Conservation (phyloP, 306 rosid genomes). For the Glycine tomentella region DNA sequence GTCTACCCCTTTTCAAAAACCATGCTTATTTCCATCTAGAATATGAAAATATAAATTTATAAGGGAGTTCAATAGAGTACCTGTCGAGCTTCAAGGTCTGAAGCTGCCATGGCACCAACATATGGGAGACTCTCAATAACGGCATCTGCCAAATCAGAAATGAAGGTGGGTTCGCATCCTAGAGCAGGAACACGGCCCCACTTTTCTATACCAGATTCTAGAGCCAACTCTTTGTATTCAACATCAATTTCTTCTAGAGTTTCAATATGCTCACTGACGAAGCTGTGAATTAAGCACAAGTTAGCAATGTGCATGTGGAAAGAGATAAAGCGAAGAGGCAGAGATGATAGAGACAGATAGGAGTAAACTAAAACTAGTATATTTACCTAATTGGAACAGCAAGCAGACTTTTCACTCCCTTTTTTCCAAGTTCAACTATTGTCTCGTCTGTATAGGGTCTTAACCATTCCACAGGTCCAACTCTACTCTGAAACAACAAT, state of each 20-base stretch:
- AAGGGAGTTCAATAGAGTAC: slow-evolving; percentile 45
- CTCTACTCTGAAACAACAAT: slow-evolving; percentile 75
- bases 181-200: slow-evolving; percentile 97
- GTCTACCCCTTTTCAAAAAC: neutral
- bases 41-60: neutral
- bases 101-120: slow-evolving; percentile 92
- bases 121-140: slow-evolving; percentile 88
- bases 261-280: slow-evolving; percentile 92
- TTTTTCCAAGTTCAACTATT: slow-evolving; percentile 82
- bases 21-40: neutral
- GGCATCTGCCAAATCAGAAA: slow-evolving; percentile 88
- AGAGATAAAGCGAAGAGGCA: slow-evolving; percentile 9
- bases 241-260: slow-evolving; percentile 92
- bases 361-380: neutral
- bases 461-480: slow-evolving; percentile 94
- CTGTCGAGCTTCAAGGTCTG: slow-evolving; percentile 90
- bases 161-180: slow-evolving; percentile 87
- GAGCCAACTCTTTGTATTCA: slow-evolving; percentile 82
- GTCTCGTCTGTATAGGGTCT: slow-evolving; percentile 91
- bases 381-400: slow-evolving; percentile 88
- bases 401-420: slow-evolving; percentile 77
- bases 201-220: slow-evolving; percentile 71
- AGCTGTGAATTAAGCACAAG: slow-evolving; percentile 63
- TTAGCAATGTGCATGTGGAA: neutral
- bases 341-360: neutral